Conservation (phyloP, 192 early-diverging fungal genomes). For the Backusella mclennaniae region DNA sequence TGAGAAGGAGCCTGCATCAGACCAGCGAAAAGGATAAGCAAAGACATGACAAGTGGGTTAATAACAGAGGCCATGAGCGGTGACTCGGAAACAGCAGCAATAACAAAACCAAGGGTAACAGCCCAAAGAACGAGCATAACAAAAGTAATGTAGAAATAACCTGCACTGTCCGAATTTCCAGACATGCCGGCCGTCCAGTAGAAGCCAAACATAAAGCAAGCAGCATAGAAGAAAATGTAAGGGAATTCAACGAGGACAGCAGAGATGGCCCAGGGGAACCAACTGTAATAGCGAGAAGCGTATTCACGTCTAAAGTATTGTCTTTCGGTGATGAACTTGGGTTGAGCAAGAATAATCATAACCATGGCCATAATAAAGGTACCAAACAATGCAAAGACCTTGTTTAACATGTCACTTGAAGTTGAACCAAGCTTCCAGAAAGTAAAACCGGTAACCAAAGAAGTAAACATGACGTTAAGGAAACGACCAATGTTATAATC, state of each 20-base stretch:
- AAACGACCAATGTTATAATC: conserved; percentile 76
- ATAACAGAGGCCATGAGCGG: conserved; percentile 57
- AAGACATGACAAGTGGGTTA: conserved; percentile 65
- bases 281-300: conserved; percentile 66
- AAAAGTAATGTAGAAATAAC: conserved; percentile 67
- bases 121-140: conserved; percentile 63
- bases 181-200: conserved; percentile 77
- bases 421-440: conserved; percentile 63
- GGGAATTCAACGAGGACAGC: conserved; percentile 70
- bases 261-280: conserved; percentile 61
- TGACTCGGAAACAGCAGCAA: conserved; percentile 65
- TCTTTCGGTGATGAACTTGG: conserved; percentile 66
- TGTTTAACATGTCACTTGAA: conserved; percentile 60
- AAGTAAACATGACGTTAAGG: conserved; percentile 54
- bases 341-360: conserved; percentile 68
- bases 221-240: conserved; percentile 59
- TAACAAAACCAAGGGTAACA: conserved; percentile 66
- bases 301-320: conserved; percentile 66
- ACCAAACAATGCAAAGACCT: conserved; percentile 71
- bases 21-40: conserved; percentile 71
- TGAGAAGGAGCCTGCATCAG: conserved; percentile 58
- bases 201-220: conserved; percentile 67
- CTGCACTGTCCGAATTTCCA: conserved; percentile 39
- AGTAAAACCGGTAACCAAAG: conserved; percentile 71
- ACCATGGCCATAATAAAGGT: conserved; percentile 64